Conservation (phyloP, 345 rosid species). For the Microcos paniculata region DNA sequence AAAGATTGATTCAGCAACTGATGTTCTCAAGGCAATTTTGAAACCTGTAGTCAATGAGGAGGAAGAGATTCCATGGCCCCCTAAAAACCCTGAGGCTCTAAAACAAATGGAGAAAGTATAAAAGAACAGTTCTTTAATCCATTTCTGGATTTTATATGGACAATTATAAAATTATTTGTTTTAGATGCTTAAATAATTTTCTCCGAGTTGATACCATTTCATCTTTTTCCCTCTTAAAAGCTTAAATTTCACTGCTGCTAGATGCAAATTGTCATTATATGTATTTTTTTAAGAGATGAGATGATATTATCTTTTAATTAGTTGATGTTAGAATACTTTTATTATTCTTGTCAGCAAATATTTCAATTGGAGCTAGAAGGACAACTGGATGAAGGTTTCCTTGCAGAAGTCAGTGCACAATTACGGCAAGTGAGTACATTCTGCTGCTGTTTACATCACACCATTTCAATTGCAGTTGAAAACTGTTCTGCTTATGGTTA, state of each 20-base stretch:
- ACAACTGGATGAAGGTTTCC: slow-evolving; percentile 87
- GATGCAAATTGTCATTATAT: not conserved
- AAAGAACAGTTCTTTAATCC: not conserved
- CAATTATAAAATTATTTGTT: not conserved
- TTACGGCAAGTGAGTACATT: slow-evolving; percentile 64
- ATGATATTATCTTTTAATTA: slow-evolving; percentile 1
- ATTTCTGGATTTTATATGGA: not conserved
- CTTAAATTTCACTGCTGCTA: not conserved
- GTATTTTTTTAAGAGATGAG: not conserved
- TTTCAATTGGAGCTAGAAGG: slow-evolving; percentile 74
- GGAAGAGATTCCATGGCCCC: slow-evolving; percentile 85
- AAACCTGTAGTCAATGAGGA: slow-evolving; percentile 65
- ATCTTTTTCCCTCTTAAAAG: not conserved
- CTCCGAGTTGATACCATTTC: not conserved
- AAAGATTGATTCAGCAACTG: slow-evolving; percentile 82
- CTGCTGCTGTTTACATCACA: not conserved
- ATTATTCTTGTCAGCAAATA: slow-evolving; percentile 47
- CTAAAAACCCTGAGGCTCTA: slow-evolving; percentile 65
- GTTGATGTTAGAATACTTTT: slow-evolving; percentile 9
- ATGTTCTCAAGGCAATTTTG: slow-evolving; percentile 71
- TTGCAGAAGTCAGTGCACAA: slow-evolving; percentile 89
- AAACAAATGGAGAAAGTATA: slow-evolving; percentile 69
- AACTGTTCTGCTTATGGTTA: not conserved
- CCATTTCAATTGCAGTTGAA: not conserved
- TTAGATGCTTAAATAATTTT: not conserved